phyloP scores from a whole-genome alignment of 495 filamentous ascomycete genomes.

The Talaromyces adpressus region DNA sequence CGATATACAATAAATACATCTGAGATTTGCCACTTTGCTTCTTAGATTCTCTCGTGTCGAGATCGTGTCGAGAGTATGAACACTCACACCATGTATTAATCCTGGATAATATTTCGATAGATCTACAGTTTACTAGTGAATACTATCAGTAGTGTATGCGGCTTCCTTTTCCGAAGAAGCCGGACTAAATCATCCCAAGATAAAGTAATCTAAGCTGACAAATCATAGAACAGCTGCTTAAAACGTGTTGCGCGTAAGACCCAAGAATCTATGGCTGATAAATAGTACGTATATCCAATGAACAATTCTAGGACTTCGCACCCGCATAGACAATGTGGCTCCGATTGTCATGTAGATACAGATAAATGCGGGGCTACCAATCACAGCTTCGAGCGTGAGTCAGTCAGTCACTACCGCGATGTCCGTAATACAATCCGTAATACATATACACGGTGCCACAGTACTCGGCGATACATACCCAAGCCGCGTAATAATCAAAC shows the following conservation, averaged over 20 bases:
- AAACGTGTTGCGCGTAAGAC: background rate
- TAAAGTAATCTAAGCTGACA: background rate
- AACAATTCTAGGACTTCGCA: background rate
- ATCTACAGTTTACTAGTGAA: background rate
- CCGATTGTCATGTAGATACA: background rate
- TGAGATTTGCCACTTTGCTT: background rate
- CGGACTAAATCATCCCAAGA: background rate
- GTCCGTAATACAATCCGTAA: background rate
- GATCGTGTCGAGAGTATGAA: background rate
- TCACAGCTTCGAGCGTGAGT: background rate
- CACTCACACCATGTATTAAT: too few species aligned
- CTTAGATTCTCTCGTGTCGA: background rate
- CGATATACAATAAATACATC: background rate
- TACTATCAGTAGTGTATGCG: background rate
- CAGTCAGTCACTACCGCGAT: background rate
- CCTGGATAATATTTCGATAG: background rate
- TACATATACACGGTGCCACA: background rate
- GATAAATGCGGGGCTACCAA: background rate
- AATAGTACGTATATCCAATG: background rate
- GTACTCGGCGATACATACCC: background rate
- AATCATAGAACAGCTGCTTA: background rate
- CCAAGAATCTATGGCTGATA: background rate
- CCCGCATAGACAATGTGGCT: background rate
- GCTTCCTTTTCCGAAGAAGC: background rate
- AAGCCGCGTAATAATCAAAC: background rate